phyloP scores from a whole-genome alignment of 306 rosid genomes.

The Cyamopsis tetragonoloba region DNA sequence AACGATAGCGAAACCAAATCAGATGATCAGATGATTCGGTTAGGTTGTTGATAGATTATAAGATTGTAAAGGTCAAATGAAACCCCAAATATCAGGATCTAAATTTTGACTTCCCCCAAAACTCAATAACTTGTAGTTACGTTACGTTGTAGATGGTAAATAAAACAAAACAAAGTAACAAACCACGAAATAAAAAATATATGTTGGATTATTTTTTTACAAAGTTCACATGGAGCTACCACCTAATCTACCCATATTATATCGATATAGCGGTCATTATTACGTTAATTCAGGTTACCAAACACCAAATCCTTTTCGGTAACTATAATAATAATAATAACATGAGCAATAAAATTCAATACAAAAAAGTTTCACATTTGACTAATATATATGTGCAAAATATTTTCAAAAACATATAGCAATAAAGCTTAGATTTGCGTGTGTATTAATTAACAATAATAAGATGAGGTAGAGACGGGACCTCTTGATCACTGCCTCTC shows the following conservation, averaged over 20 bases:
- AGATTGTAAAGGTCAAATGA: not conserved
- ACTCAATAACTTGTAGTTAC: not conserved
- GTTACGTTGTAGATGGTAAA: too few relatives aligned
- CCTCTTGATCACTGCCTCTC: slow-evolving; percentile 45
- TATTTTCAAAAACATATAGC: not conserved
- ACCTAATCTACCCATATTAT: slow-evolving; percentile 30
- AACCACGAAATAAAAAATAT: not conserved
- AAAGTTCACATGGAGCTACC: slow-evolving; percentile 27
- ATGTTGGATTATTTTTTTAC: not conserved
- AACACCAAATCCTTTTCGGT: slow-evolving; percentile 20
- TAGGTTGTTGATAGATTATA: not conserved
- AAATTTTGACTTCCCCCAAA: not conserved
- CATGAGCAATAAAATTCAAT: slow-evolving; percentile 3
- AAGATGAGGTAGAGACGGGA: not conserved
- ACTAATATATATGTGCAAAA: not conserved
- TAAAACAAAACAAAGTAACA: slow-evolving; percentile 6
- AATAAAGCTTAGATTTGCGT: too few relatives aligned
- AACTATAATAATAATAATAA: not conserved
- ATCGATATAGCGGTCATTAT: not conserved
- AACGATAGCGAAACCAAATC: not conserved
- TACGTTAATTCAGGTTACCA: slow-evolving; percentile 23
- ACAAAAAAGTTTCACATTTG: slow-evolving; percentile 14
- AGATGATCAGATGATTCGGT: not conserved
- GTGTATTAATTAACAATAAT: not conserved
- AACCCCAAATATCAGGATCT: slow-evolving; percentile 27